Evolutionary conservation across 345 rosid genomes (phyloP).

Genomic region (Streptanthus diversifolius): DNA sequence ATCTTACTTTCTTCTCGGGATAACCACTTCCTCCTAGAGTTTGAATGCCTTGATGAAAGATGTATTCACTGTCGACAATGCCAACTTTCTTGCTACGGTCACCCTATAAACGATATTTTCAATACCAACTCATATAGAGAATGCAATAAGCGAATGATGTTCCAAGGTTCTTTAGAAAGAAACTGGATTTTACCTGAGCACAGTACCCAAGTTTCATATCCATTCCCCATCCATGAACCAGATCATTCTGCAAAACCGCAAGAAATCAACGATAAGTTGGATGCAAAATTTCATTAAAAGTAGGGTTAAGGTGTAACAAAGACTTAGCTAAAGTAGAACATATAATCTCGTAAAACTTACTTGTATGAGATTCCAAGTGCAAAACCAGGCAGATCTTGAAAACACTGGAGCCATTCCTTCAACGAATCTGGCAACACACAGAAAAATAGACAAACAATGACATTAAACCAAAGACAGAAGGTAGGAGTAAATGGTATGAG

Average conservation of each 20-base stretch:
- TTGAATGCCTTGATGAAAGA: constrained; percentile 86
- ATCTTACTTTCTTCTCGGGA: constrained; percentile 48
- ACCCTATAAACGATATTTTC: constrained; percentile 46
- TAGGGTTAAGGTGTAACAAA: background rate
- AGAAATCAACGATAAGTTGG: background rate
- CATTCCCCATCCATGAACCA: constrained; percentile 98
- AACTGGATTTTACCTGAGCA: constrained; percentile 62
- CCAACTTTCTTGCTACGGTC: constrained; percentile 92
- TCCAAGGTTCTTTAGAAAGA: background rate
- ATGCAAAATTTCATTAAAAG: background rate
- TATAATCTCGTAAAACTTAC: constrained; percentile 31
- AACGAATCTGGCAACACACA: constrained; percentile 57
- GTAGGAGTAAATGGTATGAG: background rate
- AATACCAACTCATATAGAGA: background rate
- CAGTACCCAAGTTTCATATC: constrained; percentile 98
- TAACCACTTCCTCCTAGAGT: constrained; percentile 68
- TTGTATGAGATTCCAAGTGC: constrained; percentile 99
- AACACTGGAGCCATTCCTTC: constrained; percentile 99
- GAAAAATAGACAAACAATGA: background rate
- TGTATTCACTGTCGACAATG: constrained; percentile 76
- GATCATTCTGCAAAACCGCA: constrained; percentile 63
- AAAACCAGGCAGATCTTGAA: constrained; percentile 96
- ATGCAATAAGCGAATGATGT: background rate
- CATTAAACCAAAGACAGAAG: background rate
- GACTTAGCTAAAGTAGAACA: background rate